Evolutionary conservation across 208 protist genomes (phyloP), one percentile per base, ranked within the genome.

Genomic region (Kentomonas sorsogonicus): DNA sequence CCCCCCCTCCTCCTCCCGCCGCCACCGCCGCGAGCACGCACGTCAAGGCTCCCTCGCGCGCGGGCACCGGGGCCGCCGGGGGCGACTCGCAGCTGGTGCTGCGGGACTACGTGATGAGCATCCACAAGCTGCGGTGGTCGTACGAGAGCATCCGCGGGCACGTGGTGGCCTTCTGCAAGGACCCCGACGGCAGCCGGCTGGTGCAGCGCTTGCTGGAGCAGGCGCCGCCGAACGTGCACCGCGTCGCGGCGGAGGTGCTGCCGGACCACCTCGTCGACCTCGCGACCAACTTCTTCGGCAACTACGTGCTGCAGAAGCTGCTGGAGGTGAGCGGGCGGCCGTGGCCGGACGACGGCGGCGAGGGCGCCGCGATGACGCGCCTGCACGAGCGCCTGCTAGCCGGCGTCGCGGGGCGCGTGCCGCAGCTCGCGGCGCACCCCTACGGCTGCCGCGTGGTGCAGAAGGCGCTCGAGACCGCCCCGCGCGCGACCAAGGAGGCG

Each of bases 401-500:
- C 26, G 46, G 74, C 57, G 57, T 99, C n/a, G 62, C 63, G 29
- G 93, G 93, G 13, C 60, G 95, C 46, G 74, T 99, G 15, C 61
- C 92, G 2, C 33, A 74, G 31, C 84, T 98, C 23, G 87, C 94
- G 10, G 59, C 97, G 31, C 78, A 95, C 25, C 86, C 76, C 30
- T 99, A 99, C 73, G 97, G 97, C 41, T 99, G 98, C 66, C 86
- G 98, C 36, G 98, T 99, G 1, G 89, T 99, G 44, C 98, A 99
- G 74, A 98, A 98, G 73, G 93, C 93, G 16, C 39, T 98, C 20
- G 94, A 97, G 41, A 74, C 77, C 45, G 63, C 84, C 54, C 63
- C 53, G 16, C 45, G 48, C 11, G 60, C 66, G 30, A 68, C 78
- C 44, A 69, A 65, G 29, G 64, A 69, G 34, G 41, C 16, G 13